phyloP scores from a whole-genome alignment of 495 filamentous ascomycete genomes.

The Aspergillus hancockii region DNA sequence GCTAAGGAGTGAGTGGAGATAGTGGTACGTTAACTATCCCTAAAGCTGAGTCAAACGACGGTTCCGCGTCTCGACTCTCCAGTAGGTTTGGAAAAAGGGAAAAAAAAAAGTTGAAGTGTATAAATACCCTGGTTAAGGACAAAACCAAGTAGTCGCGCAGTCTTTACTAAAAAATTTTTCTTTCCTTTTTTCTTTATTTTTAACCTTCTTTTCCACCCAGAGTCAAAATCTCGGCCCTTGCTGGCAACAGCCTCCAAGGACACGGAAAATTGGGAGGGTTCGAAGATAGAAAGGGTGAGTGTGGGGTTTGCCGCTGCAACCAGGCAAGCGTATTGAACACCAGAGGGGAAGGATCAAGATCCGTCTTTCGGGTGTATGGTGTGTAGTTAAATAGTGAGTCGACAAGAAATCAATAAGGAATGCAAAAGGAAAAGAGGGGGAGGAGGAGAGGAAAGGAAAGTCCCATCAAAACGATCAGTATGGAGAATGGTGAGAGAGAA shows the following conservation, averaged over 20 bases:
- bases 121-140: constrained; percentile 11
- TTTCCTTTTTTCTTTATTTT: constrained; percentile 1
- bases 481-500: constrained; percentile 2
- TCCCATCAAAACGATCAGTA: neutral
- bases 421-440: neutral
- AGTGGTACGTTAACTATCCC: constrained; percentile 20
- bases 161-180: constrained; percentile 1
- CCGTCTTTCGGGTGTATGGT: neutral
- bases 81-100: constrained; percentile 5
- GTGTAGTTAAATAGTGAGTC: neutral
- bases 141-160: neutral
- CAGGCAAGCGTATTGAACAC: constrained; percentile 30
- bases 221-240: constrained; percentile 23
- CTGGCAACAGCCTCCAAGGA: constrained; percentile 16
- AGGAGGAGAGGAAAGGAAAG: neutral
- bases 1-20: constrained; percentile 29
- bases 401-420: neutral
- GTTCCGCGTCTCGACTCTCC: constrained; percentile 16
- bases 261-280: constrained; percentile 16
- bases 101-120: neutral
- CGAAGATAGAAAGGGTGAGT: constrained; percentile 45
- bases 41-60: constrained; percentile 17
- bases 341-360: neutral
- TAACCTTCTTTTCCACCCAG: constrained; percentile 2
- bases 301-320: constrained; percentile 59